phyloP scores from a whole-genome alignment of 2,329 filamentous ascomycete species.

The Pezicula rhizophila region DNA sequence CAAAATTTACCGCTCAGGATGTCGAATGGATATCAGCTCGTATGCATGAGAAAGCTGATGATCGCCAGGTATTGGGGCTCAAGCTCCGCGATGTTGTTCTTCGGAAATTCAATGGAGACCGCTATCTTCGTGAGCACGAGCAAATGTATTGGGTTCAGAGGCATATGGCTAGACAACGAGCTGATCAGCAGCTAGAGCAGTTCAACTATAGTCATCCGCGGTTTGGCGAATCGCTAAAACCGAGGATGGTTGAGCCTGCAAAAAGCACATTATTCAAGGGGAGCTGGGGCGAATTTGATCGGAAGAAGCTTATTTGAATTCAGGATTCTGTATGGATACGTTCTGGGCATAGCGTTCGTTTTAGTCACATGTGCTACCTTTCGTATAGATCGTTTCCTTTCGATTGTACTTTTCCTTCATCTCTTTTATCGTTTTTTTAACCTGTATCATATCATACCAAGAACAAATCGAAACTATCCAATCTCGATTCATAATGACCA shows the following conservation, averaged over 20 bases:
- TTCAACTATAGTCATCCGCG: not conserved
- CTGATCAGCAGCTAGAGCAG: not conserved
- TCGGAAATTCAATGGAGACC: conserved; percentile 47
- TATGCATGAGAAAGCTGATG: conserved; percentile 54
- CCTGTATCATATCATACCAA: not conserved
- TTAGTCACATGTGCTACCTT: too few species aligned
- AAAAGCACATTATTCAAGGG: not conserved
- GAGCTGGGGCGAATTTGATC: not conserved
- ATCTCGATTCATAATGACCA: too few species aligned
- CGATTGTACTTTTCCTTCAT: too few species aligned
- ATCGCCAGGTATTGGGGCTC: conserved; percentile 49
- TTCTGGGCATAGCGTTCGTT: too few species aligned
- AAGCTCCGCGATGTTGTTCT: conserved; percentile 47
- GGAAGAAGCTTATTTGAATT: not conserved
- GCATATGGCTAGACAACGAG: not conserved
- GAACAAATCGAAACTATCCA: not conserved
- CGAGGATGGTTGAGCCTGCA: not conserved
- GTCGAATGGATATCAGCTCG: conserved; percentile 47
- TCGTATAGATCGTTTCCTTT: too few species aligned
- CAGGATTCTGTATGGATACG: not conserved
- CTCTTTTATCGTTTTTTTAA: too few species aligned
- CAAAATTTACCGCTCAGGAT: conserved; percentile 42
- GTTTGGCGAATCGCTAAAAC: not conserved
- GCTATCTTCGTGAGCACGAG: conserved; percentile 47
- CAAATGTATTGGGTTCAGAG: conserved; percentile 6